Conservation (phyloP, 345 rosid species). For the Ailanthus altissimus region DNA sequence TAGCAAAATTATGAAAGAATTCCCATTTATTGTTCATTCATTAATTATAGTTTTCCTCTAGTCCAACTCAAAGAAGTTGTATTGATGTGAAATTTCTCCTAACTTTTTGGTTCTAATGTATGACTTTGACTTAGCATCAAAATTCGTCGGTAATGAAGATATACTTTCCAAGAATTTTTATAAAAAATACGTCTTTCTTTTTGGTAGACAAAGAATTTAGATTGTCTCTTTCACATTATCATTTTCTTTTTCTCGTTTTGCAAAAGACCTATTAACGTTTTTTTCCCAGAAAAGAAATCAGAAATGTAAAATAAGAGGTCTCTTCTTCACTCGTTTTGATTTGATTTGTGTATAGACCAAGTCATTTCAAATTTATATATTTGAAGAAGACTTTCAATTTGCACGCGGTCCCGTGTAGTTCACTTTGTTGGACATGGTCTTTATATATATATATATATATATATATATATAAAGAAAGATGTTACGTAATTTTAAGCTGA, state of each 20-base stretch:
- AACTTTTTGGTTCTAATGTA: constrained; percentile 15
- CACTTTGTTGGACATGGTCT: neutral
- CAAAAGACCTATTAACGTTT: neutral
- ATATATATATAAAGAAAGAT: too few relatives aligned
- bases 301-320: neutral
- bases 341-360: neutral
- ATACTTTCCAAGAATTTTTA: constrained; percentile 7
- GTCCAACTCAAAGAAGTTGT: constrained; percentile 2
- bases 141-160: neutral
- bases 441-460: too few relatives aligned
- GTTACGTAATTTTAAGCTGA: too few relatives aligned
- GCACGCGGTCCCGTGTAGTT: neutral
- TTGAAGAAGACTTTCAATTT: neutral
- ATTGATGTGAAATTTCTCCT: constrained; percentile 24
- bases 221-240: constrained; percentile 16
- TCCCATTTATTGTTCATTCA: neutral
- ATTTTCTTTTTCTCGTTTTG: neutral
- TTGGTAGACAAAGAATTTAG: neutral
- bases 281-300: neutral
- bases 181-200: neutral
- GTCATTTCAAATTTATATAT: neutral
- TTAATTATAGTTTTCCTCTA: neutral
- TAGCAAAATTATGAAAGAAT: neutral
- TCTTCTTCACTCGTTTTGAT: neutral
- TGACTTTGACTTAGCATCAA: constrained; percentile 13